These are phyloP conservation scores for Myriangium duriaei DNA, from an alignment of 2,329 filamentous ascomycete genomes.

Conservation along the genomic window DNA sequence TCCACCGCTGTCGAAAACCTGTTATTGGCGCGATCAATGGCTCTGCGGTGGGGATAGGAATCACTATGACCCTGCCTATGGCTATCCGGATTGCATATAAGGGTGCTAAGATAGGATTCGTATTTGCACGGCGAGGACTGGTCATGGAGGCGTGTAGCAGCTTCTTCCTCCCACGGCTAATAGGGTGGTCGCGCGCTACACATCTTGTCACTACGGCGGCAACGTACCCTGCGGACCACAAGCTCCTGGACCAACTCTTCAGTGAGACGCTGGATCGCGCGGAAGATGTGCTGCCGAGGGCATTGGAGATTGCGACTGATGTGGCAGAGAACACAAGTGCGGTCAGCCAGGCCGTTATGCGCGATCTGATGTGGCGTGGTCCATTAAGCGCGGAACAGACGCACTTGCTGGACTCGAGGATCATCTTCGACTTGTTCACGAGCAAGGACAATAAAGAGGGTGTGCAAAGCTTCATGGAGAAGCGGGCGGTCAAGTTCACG, in stretches of 20 bases:
- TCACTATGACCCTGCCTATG: slow-evolving; percentile 47
- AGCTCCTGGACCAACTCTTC: slow-evolving; percentile 49
- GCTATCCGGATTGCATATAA: slow-evolving; percentile 42
- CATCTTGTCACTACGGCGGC: slow-evolving; percentile 55
- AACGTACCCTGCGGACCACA: slow-evolving; percentile 38
- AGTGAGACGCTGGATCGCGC: slow-evolving; percentile 48
- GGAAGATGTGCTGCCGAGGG: slow-evolving; percentile 49
- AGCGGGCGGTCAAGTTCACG: slow-evolving; percentile 50
- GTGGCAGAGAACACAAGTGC: slow-evolving; percentile 53
- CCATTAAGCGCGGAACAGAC: slow-evolving; percentile 51
- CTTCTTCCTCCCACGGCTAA: slow-evolving; percentile 58
- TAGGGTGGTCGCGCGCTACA: slow-evolving; percentile 49
- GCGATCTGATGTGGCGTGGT: slow-evolving; percentile 55
- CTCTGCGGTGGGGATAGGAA: slow-evolving; percentile 45
- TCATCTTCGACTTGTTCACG: slow-evolving; percentile 50
- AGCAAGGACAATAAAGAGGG: slow-evolving; percentile 55
- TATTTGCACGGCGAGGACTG: slow-evolving; percentile 58
- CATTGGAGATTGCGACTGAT: slow-evolving; percentile 53
- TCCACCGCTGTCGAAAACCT: slow-evolving; percentile 45
- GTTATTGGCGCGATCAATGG: slow-evolving; percentile 44
- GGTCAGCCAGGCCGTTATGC: slow-evolving; percentile 54
- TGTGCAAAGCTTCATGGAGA: slow-evolving; percentile 56
- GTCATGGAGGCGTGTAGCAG: slow-evolving; percentile 60
- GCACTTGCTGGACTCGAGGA: slow-evolving; percentile 54
- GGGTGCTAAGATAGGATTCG: slow-evolving; percentile 57